Evolutionary conservation across 192 early-diverging fungal genomes (phyloP), one percentile per base, ranked within the genome.

Genomic region (Backusella luteola): DNA sequence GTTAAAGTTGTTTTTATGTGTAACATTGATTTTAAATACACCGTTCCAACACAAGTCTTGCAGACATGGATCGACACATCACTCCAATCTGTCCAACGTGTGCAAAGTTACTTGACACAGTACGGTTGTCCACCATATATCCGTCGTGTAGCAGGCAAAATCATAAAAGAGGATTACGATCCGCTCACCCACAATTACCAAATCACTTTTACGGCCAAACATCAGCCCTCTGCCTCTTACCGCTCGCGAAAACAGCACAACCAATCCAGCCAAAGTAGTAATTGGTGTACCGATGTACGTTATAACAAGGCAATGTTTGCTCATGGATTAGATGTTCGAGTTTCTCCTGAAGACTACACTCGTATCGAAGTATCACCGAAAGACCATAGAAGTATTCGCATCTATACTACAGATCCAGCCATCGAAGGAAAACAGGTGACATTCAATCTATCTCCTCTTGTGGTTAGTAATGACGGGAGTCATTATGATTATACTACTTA

Each of bases 71-170:
- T 49, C 5, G 70, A 71, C 29, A 34, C n/a, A 6, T 79, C 78
- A 17, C 39, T 87, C 0, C 77, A 83, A 2, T 75, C 76, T 23
- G 76, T 90, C 19, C 36, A 71, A 42, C 80, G 83, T 3, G 63
- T 88, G 21, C 76, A 84, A 41, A 83, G 87, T 2, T 85, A 85
- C 26, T 56, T 90, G 11, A 66, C 80, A 44, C 81, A 83, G 35
- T 69, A 63, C 52, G 88, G 88, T 29, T 88, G 82, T 74, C 88
- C 88, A 21, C 88, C 88, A 14, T 90, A 87, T 76, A 80, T 88
- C 6, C 78, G 83, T 4, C 79, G 83, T 21, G 82, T 86, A 6
- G 83, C 85, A 29, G 84, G 84, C 6, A 84, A 79, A 32, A 70
- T 87, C 3, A 80, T 84, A 15, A 66, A 84, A 41, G 84, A 86